These are phyloP conservation scores for Allium cepa DNA, from an alignment of 106 monocot species.

Conservation along the genomic window DNA sequence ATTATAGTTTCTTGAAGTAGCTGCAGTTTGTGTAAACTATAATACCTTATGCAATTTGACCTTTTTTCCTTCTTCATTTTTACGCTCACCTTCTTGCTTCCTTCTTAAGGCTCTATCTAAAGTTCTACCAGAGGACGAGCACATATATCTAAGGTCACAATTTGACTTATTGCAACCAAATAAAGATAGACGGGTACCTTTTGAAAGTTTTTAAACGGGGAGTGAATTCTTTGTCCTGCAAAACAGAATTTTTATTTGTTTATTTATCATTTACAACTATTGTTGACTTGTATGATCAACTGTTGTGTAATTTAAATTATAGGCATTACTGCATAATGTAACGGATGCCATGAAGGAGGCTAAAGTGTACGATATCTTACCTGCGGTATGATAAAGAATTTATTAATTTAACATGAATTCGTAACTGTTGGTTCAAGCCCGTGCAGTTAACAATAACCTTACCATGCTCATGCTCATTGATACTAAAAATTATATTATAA, in stretches of 20 bases:
- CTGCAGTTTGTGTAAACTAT: too few relatives aligned
- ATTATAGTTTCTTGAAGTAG: too few relatives aligned
- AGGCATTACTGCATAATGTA: slow-evolving; percentile 50
- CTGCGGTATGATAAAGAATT: slow-evolving; percentile 21
- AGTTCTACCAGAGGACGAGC: slow-evolving; percentile 45
- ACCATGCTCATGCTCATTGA: too few relatives aligned
- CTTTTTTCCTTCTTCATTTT: not conserved
- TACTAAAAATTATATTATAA: too few relatives aligned
- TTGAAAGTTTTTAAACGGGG: slow-evolving; percentile 41
- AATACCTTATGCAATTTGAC: not conserved
- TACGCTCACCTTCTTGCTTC: not conserved
- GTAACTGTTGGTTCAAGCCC: not conserved
- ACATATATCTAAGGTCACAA: slow-evolving; percentile 33
- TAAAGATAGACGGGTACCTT: slow-evolving; percentile 22
- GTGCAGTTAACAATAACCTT: not conserved
- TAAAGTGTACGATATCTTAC: slow-evolving; percentile 61
- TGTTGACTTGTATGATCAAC: not conserved
- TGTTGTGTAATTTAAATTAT: not conserved
- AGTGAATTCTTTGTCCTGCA: slow-evolving; percentile 1
- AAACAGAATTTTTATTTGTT: not conserved
- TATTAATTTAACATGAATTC: not conserved
- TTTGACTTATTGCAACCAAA: slow-evolving; percentile 41
- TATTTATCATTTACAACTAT: not conserved
- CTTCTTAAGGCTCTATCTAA: slow-evolving; percentile 41
- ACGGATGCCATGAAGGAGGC: slow-evolving; percentile 70